Evolutionary conservation across 805 yeast genomes (phyloP).

Genomic region (Brettanomyces naardenensis): DNA sequence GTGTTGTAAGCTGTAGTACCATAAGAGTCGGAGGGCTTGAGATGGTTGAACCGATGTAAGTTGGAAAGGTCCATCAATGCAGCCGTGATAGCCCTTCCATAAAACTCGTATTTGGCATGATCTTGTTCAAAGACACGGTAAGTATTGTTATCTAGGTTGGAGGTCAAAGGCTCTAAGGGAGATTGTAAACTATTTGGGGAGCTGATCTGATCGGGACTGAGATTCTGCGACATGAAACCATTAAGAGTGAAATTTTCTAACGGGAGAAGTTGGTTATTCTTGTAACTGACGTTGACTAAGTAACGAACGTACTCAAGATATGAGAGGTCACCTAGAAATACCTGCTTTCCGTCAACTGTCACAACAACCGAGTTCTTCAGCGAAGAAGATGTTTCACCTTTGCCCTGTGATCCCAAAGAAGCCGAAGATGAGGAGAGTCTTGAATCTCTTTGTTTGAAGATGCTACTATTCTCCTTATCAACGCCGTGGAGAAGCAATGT

Average conservation of each 20-base stretch:
- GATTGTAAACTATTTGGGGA: conserved; percentile 20
- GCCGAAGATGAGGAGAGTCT: conserved; percentile 5
- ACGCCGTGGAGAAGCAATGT: conserved; percentile 46
- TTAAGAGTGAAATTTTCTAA: conserved; percentile 21
- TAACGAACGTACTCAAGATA: conserved; percentile 24
- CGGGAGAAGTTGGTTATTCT: conserved; percentile 21
- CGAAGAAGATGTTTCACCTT: conserved; percentile 6
- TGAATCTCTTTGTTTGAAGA: conserved; percentile 7
- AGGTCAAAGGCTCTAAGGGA: conserved; percentile 70
- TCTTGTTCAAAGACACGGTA: conserved; percentile 73
- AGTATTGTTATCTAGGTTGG: conserved; percentile 47
- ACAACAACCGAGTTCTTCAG: conserved; percentile 8
- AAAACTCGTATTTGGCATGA: conserved; percentile 55
- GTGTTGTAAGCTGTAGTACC: conserved; percentile 16
- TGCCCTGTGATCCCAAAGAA: background rate
- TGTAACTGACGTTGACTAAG: conserved; percentile 11
- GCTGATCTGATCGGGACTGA: conserved; percentile 7
- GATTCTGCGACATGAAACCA: conserved; percentile 11
- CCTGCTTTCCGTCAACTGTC: conserved; percentile 12
- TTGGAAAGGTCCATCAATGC: conserved; percentile 37
- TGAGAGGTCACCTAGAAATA: conserved; percentile 20
- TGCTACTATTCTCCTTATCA: conserved; percentile 29
- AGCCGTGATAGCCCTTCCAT: conserved; percentile 52
- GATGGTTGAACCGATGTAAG: conserved; percentile 13
- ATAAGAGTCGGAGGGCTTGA: conserved; percentile 10